These are phyloP conservation scores for Panaeolus papilionaceus DNA, from an alignment of 768 basidiomycete genomes.

Conservation along the genomic window DNA sequence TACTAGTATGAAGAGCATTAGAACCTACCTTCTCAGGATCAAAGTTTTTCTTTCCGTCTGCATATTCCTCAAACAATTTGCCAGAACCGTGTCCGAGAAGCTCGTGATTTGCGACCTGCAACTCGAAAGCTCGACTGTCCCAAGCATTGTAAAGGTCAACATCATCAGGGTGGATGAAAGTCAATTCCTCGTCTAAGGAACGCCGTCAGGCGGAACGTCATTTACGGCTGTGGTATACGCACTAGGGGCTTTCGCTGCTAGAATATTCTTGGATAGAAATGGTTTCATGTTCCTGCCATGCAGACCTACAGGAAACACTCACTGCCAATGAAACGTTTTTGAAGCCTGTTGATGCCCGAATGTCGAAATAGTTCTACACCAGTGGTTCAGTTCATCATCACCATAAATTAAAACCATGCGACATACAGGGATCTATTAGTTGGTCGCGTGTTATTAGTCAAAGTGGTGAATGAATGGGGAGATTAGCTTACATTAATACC, in stretches of 20 bases:
- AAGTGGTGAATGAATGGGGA: conserved; percentile 5
- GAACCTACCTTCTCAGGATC: conserved; percentile 63
- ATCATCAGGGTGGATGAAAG: conserved; percentile 85
- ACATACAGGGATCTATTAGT: conserved; percentile 65
- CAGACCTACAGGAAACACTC: conserved; percentile 31
- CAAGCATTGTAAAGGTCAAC: conserved; percentile 75
- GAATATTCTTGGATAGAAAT: conserved; percentile 62
- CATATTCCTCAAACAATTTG: conserved; percentile 79
- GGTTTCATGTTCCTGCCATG: neutral
- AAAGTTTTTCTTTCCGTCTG: conserved; percentile 84
- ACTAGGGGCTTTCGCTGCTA: conserved; percentile 89
- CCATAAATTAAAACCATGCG: neutral
- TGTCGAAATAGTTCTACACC: conserved; percentile 77
- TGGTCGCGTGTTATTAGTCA: conserved; percentile 12
- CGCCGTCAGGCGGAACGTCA: conserved; percentile 13
- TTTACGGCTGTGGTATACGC: conserved; percentile 26
- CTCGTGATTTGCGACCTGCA: conserved; percentile 93
- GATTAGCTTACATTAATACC: conserved; percentile 74
- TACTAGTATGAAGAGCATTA: neutral
- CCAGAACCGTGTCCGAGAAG: conserved; percentile 87
- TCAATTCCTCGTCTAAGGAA: conserved; percentile 69
- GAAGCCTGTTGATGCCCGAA: conserved; percentile 83
- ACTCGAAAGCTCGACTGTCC: conserved; percentile 81
- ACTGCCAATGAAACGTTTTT: conserved; percentile 89
- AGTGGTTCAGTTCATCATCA: conserved; percentile 7